These are phyloP conservation scores for Gorgonomyces haynaldii DNA, from an alignment of 192 early-diverging fungal species.

Conservation along the genomic window DNA sequence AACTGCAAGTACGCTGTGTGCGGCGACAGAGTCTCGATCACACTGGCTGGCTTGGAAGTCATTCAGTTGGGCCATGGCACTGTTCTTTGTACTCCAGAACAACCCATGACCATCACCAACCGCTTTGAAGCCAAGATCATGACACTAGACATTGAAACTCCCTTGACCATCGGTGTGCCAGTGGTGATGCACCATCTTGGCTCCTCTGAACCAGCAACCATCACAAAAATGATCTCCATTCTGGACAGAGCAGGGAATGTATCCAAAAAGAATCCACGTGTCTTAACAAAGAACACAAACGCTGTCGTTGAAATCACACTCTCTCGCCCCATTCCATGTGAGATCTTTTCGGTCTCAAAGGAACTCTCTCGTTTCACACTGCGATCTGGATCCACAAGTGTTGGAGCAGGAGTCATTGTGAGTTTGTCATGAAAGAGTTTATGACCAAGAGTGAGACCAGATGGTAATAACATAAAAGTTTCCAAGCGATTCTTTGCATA, in stretches of 20 bases:
- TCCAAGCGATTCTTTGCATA: too few relatives aligned
- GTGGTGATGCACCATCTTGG: conserved; percentile 81
- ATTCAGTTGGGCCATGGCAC: conserved; percentile 69
- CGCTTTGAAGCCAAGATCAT: conserved; percentile 77
- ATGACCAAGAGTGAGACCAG: too few relatives aligned
- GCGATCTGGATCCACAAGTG: conserved; percentile 69
- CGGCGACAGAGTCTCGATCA: conserved; percentile 80
- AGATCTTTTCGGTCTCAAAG: conserved; percentile 74
- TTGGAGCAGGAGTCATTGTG: conserved; percentile 80
- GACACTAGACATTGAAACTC: conserved; percentile 85
- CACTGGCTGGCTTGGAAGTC: conserved; percentile 59
- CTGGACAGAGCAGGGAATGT: conserved; percentile 76
- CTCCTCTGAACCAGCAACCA: conserved; percentile 61
- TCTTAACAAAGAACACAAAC: conserved; percentile 43
- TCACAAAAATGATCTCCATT: conserved; percentile 63
- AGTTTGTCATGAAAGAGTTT: too few relatives aligned
- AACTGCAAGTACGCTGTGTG: conserved; percentile 77
- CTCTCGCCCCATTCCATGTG: conserved; percentile 69
- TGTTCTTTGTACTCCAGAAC: conserved; percentile 60
- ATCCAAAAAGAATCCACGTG: conserved; percentile 69
- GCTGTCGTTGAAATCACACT: conserved; percentile 74
- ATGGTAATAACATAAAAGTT: too few relatives aligned
- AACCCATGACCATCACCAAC: conserved; percentile 65
- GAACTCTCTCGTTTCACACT: conserved; percentile 82
- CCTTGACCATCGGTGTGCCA: conserved; percentile 84